phyloP scores from a whole-genome alignment of 495 filamentous ascomycete species.

The Chaetomium cochliodes region DNA sequence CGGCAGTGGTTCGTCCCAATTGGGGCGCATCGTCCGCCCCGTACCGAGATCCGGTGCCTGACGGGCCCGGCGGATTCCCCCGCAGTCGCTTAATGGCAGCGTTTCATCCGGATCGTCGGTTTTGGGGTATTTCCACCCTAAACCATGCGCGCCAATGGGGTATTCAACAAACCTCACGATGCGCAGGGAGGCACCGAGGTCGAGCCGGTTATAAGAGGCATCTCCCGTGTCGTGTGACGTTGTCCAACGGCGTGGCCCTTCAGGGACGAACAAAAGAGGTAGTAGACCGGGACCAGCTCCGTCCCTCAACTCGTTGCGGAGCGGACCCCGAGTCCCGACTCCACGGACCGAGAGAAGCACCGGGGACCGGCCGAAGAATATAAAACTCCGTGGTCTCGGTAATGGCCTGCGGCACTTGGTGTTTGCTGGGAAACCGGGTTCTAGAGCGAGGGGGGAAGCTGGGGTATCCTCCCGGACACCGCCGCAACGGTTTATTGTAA shows the following conservation, averaged over 20 bases:
- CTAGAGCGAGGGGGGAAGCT: background rate
- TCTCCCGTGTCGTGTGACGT: background rate
- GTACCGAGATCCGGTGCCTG: background rate
- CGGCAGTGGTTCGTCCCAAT: background rate
- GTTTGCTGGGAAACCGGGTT: background rate
- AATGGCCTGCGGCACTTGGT: background rate
- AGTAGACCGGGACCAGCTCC: background rate
- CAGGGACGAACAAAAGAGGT: background rate
- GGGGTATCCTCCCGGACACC: background rate
- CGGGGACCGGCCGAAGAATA: background rate
- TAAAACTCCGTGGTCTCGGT: background rate
- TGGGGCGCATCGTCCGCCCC: background rate
- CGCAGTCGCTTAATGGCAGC: background rate
- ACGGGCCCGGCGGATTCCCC: background rate
- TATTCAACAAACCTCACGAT: background rate
- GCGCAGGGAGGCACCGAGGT: background rate
- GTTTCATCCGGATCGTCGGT: constrained; percentile 3
- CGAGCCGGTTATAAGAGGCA: background rate
- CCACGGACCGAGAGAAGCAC: constrained; percentile 1
- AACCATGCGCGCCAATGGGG: constrained; percentile 2
- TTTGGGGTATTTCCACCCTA: background rate
- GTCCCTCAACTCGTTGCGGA: background rate
- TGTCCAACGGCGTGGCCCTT: background rate
- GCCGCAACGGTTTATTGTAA: background rate
- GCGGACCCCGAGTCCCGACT: background rate